phyloP scores from a whole-genome alignment of 208 protist species.

The Spironucleus salmonicida region DNA sequence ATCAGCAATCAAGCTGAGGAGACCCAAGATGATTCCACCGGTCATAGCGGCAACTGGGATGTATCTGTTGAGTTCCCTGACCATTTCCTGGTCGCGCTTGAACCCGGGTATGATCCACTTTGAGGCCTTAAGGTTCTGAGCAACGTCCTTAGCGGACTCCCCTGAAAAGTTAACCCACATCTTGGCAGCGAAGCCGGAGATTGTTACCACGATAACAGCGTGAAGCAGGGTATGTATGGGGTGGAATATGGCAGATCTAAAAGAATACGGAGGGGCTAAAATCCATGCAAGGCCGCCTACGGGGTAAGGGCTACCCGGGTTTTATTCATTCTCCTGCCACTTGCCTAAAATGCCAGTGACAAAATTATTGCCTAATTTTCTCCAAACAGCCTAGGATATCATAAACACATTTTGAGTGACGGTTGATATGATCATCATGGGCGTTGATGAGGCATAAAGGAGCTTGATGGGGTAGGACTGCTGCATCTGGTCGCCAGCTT shows the following conservation, averaged over 20 bases:
- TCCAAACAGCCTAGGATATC: slow-evolving; percentile 96
- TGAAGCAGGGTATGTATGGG: slow-evolving; percentile 94
- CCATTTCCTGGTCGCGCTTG: not conserved
- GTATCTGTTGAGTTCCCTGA: slow-evolving; percentile 36
- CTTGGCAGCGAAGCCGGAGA: slow-evolving; percentile 91
- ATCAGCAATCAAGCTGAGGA: slow-evolving; percentile 18
- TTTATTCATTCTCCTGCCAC: slow-evolving; percentile 69
- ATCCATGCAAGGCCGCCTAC: slow-evolving; percentile 94
- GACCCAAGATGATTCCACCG: slow-evolving; percentile 39
- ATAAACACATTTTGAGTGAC: slow-evolving; percentile 97
- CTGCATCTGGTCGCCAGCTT: slow-evolving; percentile 50
- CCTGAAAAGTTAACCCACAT: slow-evolving; percentile 93
- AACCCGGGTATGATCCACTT: slow-evolving; percentile 62
- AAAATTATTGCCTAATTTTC: slow-evolving; percentile 84
- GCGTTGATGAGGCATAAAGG: slow-evolving; percentile 99
- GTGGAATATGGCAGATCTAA: slow-evolving; percentile 62
- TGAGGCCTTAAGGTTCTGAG: slow-evolving; percentile 79
- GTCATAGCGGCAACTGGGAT: slow-evolving; percentile 40
- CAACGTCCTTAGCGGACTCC: slow-evolving; percentile 81
- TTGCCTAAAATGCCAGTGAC: slow-evolving; percentile 84
- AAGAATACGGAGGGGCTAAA: slow-evolving; percentile 77
- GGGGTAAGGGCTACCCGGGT: slow-evolving; percentile 51
- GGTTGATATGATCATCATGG: slow-evolving; percentile 97
- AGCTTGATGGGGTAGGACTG: slow-evolving; percentile 93
- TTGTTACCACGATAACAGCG: slow-evolving; percentile 80